These are phyloP conservation scores for Gleditsia sinensis DNA, from an alignment of 306 rosid genomes.

Conservation along the genomic window DNA sequence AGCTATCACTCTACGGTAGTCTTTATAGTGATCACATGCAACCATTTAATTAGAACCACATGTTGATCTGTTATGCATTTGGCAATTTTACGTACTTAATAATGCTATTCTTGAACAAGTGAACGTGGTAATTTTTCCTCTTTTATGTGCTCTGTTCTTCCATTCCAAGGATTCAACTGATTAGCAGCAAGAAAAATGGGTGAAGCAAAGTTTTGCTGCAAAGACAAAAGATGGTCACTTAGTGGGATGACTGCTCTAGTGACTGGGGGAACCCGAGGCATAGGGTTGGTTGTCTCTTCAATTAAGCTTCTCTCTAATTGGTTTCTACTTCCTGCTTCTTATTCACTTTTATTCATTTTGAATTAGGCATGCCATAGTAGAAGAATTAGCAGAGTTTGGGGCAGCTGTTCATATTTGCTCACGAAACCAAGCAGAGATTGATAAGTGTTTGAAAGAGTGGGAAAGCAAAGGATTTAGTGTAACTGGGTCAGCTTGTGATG, in stretches of 20 bases:
- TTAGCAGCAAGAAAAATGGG: slow-evolving; percentile 11
- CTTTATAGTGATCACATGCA: no score
- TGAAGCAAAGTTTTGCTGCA: slow-evolving; percentile 25
- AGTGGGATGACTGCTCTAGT: slow-evolving; percentile 49
- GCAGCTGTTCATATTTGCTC: slow-evolving; percentile 45
- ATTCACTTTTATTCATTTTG: neutral
- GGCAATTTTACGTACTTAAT: no score
- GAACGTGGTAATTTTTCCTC: no score
- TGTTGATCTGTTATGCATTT: no score
- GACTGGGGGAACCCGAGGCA: slow-evolving; percentile 43
- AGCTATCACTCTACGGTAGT: no score
- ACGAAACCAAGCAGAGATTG: slow-evolving; percentile 35
- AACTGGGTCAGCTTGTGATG: slow-evolving; percentile 42
- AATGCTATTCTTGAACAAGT: no score
- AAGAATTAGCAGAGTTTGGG: slow-evolving; percentile 48
- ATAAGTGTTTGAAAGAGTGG: slow-evolving; percentile 40
- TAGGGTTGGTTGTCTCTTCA: slow-evolving; percentile 30
- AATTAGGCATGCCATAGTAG: slow-evolving; percentile 44
- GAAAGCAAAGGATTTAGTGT: slow-evolving; percentile 39
- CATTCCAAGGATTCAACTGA: neutral
- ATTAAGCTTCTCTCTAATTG: neutral
- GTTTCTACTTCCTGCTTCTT: neutral
- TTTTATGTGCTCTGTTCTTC: neutral
- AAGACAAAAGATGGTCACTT: slow-evolving; percentile 44
- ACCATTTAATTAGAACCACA: no score